Conservation (phyloP, 768 basidiomycete genomes). For the Hysterangium stoloniferum region DNA sequence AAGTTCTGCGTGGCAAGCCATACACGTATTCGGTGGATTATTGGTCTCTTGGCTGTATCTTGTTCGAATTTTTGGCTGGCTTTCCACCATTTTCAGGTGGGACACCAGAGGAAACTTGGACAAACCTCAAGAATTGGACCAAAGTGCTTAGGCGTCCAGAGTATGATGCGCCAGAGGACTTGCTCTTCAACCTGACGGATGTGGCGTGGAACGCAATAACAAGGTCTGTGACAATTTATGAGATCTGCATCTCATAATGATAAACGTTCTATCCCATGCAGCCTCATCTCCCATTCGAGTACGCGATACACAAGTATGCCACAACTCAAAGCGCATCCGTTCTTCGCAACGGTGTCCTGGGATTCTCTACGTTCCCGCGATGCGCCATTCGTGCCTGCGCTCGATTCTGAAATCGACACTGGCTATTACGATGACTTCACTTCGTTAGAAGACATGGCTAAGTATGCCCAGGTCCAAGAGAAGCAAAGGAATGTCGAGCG, state of each 20-base stretch:
- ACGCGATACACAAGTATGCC: slow-evolving; percentile 67
- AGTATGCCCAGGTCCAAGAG: slow-evolving; percentile 97
- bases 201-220: slow-evolving; percentile 92
- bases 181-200: slow-evolving; percentile 93
- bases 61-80: slow-evolving; percentile 94
- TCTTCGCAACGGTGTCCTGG: slow-evolving; percentile 77
- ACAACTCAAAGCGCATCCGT: slow-evolving; percentile 70
- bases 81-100: slow-evolving; percentile 98
- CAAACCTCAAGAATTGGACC: slow-evolving; percentile 96
- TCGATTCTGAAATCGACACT: slow-evolving; percentile 91
- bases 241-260: not conserved
- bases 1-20: slow-evolving; percentile 88
- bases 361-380: slow-evolving; percentile 62
- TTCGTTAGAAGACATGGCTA: slow-evolving; percentile 89
- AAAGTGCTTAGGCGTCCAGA: slow-evolving; percentile 87
- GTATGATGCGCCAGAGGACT: slow-evolving; percentile 92
- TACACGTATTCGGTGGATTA: slow-evolving; percentile 97
- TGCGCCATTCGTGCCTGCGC: slow-evolving; percentile 89
- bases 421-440: slow-evolving; percentile 94
- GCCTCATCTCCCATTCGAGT: slow-evolving; percentile 82
- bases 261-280: slow-evolving; percentile 20
- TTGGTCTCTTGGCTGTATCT: slow-evolving; percentile 96
- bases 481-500: slow-evolving; percentile 92
- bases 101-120: slow-evolving; percentile 97
- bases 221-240: slow-evolving; percentile 37